Conservation (phyloP, 2,329 filamentous ascomycete genomes). For the Trichoderma guizhouense region DNA sequence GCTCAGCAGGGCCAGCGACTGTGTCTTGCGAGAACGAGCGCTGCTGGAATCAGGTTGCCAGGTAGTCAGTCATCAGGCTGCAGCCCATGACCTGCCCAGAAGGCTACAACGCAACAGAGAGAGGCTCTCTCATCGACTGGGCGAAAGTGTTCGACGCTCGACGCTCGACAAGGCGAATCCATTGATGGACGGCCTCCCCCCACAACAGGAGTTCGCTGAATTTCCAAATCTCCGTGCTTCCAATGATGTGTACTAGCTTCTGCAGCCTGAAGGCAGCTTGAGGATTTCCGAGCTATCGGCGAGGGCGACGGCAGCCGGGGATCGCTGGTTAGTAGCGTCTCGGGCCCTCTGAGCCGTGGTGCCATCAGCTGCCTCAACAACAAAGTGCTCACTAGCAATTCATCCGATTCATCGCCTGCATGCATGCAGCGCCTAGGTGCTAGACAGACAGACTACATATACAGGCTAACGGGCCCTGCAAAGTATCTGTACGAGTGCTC, state of each 20-base stretch:
- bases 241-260: background rate
- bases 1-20: background rate
- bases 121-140: background rate
- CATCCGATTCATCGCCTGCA: conserved; percentile 10
- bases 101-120: background rate
- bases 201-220: background rate
- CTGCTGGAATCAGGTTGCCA: background rate
- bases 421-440: background rate
- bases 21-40: background rate
- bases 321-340: background rate
- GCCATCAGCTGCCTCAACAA: conserved; percentile 11
- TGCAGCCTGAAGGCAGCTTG: background rate
- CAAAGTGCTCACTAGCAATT: conserved; percentile 2
- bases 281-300: conserved; percentile 16
- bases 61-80: background rate
- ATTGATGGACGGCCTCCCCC: background rate
- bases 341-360: background rate
- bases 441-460: background rate
- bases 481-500: background rate
- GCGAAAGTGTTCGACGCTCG: background rate
- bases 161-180: background rate
- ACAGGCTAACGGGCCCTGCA: background rate
- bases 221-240: background rate
- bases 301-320: background rate
- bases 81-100: background rate